Evolutionary conservation across 208 protist species (phyloP).

Genomic region (Naegleria gruberi): DNA sequence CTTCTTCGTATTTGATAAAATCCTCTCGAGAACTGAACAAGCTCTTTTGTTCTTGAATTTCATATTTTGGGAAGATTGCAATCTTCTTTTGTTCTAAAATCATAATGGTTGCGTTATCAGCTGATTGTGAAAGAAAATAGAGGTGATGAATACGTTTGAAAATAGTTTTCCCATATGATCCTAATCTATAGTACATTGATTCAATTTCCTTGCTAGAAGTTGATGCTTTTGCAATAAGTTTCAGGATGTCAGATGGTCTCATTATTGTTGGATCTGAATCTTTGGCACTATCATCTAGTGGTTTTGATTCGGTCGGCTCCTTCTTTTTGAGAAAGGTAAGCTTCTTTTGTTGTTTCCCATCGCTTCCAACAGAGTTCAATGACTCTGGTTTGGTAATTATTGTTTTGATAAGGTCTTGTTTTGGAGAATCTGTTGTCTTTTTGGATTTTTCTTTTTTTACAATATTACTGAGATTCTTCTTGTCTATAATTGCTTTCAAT

Average conservation of each 20-base stretch:
- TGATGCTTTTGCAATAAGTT: not conserved
- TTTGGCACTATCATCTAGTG: not conserved
- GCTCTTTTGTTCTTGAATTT: not conserved
- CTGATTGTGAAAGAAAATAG: not conserved
- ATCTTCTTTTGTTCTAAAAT: not conserved
- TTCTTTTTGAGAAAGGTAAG: not conserved
- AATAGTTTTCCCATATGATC: not conserved
- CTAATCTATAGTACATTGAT: not conserved
- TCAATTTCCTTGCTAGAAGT: not conserved
- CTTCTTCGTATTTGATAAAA: not conserved
- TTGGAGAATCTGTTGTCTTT: not conserved
- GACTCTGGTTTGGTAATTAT: not conserved
- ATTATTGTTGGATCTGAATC: too few species aligned
- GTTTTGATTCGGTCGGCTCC: not conserved
- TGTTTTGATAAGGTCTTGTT: not conserved
- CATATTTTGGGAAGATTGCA: not conserved
- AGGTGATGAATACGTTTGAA: not conserved
- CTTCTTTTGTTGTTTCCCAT: not conserved
- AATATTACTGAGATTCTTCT: not conserved
- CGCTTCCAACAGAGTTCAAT: not conserved
- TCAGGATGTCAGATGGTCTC: not conserved
- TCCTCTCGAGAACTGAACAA: not conserved
- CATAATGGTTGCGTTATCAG: not conserved
- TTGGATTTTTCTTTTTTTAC: not conserved
- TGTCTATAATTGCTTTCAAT: not conserved